These are phyloP conservation scores for Paecilomyces sp. DNA, from an alignment of 2,329 filamentous ascomycete genomes.

Conservation along the genomic window DNA sequence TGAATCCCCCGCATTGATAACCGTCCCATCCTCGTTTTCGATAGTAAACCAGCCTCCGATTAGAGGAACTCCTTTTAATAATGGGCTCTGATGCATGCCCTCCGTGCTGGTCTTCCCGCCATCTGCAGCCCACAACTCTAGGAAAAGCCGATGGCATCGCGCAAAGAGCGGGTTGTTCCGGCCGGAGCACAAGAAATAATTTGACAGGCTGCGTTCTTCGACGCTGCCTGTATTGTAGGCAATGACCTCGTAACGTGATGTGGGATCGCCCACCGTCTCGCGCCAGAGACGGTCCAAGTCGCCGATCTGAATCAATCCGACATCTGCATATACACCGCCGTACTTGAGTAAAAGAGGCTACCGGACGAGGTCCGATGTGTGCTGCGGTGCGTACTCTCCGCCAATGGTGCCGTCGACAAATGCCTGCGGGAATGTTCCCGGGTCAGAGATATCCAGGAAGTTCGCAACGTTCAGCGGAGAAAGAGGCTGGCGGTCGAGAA, in stretches of 20 bases:
- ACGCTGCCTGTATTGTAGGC: slow-evolving; percentile 37
- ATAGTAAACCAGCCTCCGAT: slow-evolving; percentile 19
- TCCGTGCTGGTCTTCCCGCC: slow-evolving; percentile 43
- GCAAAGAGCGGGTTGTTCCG: slow-evolving; percentile 43
- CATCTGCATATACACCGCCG: slow-evolving; percentile 53
- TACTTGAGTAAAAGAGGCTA: slow-evolving; percentile 51
- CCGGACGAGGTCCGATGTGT: slow-evolving; percentile 52
- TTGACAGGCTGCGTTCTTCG: slow-evolving; percentile 34
- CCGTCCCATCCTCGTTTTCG: slow-evolving; percentile 20
- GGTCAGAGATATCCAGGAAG: slow-evolving; percentile 42
- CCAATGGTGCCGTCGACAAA: slow-evolving; percentile 45
- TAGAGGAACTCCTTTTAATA: slow-evolving; percentile 41
- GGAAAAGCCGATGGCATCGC: slow-evolving; percentile 43
- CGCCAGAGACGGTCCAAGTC: slow-evolving; percentile 50
- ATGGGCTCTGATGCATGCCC: slow-evolving; percentile 42
- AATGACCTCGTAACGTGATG: slow-evolving; percentile 42
- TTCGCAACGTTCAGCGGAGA: slow-evolving; percentile 44
- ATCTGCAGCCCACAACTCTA: slow-evolving; percentile 45
- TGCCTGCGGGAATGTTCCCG: slow-evolving; percentile 40
- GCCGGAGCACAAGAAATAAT: slow-evolving; percentile 42
- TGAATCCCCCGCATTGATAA: slow-evolving; percentile 31
- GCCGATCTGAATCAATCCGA: slow-evolving; percentile 51
- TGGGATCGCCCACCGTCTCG: slow-evolving; percentile 39
- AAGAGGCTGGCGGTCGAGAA: slow-evolving; percentile 39
- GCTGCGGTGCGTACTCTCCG: slow-evolving; percentile 46